Evolutionary conservation across 495 filamentous ascomycete genomes (phyloP), one percentile per base, ranked within the genome.

Genomic region (Antarctomyces pellizariae): DNA sequence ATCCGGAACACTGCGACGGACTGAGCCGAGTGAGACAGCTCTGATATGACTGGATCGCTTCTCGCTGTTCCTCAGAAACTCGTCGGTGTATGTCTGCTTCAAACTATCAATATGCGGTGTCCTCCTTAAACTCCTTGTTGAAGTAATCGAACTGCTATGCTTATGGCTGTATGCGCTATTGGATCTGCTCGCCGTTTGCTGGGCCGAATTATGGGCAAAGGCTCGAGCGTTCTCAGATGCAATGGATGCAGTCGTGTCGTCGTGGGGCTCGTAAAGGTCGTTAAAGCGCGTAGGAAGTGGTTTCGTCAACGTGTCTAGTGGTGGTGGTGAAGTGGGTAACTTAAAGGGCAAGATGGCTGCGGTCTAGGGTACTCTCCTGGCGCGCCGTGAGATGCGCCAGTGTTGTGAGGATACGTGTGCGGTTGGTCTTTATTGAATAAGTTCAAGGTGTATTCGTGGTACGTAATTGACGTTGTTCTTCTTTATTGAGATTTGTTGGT

Each of bases 121-220:
- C 14, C 24, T 7, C 8, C 24, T 7, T 25, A 25, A 25, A 14
- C 6, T 25, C 6, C 24, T 25, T 7, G 24, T 7, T 7, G 24
- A 25, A 7, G 12, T 6, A 6, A 5, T 7, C 7, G 24, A 25
- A 5, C 7, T 6, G 5, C 14, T 13, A 5, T 25, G 6, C 6
- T 25, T 13, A 6, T 7, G 7, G 8, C 6, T 7, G 5, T 13
- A 13, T 25, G 26, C 31, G 22, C 5, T 4, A 4, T 24, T 12
- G 34, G 16, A 30, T 31, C 36, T 39, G 36, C 40, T 43, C 36
- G 40, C 40, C n/a, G n/a, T n/a, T n/a, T n/a, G 40, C 36, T 37
- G 40, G 16, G 20, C n/a, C 23, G 31, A 20, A 17, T 22, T 31
- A 12, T 34, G 36, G 22, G 40, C 37, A 25, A 36, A 16, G 6